Base-by-base conservation (phyloP, 345 rosid genomes). In the Eucalyptus cloeziana region DNA sequence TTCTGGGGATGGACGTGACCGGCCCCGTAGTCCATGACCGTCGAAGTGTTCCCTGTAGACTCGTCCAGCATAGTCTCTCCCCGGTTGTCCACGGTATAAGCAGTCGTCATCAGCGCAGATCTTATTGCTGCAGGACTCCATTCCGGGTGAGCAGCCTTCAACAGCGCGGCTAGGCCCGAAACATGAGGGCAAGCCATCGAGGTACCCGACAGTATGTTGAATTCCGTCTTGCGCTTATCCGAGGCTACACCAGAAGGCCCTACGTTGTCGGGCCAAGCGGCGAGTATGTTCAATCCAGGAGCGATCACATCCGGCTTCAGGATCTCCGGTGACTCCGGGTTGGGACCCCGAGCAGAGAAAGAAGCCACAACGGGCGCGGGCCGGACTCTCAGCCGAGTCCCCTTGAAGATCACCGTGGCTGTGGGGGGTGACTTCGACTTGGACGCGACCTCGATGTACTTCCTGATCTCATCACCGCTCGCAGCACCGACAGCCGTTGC, bases 181-280 rank as follows among this genome's bases (percentile, higher is more conserved):
- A 96, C 97, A 49, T 97, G 99, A 15, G 99, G 99, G 52, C 99
- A 98, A 7, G 99, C 99, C 99, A 98, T 98, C 16, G 99, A 98
- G 49, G 99, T 98, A 5, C 99, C 99, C 0, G 98, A 98, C 7
- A 98, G 92, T 58, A 97, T 98, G 90, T 97, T 98, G 89, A 97
- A 98, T 47, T 94, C 96, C 5, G 97, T 95, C 86, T 85, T 94
- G 62, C 99, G 92, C 86, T 89, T 91, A 89, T 98, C 99, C 0
- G 96, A 92, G 27, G 95, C 90, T 37, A 95, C 86, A 1, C 99
- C 97, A 0, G 99, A 96, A 9, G 99, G 99, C 3, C 98, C 97
- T 14, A 95, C 91, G 44, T 93, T 94, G 87, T 97, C 97, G 5
- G 99, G 97, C 99, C 99, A 98, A 85, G 98, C 98, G 6, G 99